These are phyloP conservation scores for Trapa bicornis DNA, from an alignment of 345 rosid genomes.

Conservation along the genomic window DNA sequence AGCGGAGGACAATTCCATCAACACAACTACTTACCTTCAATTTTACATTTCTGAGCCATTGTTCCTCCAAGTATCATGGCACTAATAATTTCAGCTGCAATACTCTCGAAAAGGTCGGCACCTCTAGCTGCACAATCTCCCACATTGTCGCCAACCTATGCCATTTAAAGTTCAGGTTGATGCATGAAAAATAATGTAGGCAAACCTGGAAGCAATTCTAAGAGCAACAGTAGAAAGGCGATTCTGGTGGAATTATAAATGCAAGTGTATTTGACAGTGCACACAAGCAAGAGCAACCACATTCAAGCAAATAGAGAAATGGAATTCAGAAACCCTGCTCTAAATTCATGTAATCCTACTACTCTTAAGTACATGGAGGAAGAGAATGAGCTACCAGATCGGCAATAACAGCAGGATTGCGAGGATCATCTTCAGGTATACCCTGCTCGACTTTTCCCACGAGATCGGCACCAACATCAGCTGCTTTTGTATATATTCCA, in stretches of 20 bases:
- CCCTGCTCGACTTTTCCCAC: slow-evolving; percentile 99
- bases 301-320: not conserved
- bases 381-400: slow-evolving; percentile 58
- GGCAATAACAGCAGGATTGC: slow-evolving; percentile 98
- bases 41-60: slow-evolving; percentile 89
- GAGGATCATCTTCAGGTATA: slow-evolving; percentile 99
- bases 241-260: not conserved
- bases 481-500: slow-evolving; percentile 97
- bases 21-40: slow-evolving; percentile 48
- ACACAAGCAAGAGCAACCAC: not conserved
- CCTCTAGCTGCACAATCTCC: slow-evolving; percentile 99
- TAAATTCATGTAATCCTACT: not conserved
- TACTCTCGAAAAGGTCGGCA: slow-evolving; percentile 99
- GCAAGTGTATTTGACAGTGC: not conserved
- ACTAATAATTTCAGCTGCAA: slow-evolving; percentile 97
- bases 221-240: not conserved
- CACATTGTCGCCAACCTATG: slow-evolving; percentile 95
- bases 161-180: not conserved
- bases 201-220: not conserved
- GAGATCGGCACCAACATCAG: slow-evolving; percentile 99
- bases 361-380: not conserved
- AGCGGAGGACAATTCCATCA: not conserved
- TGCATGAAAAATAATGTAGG: slow-evolving; percentile 2
- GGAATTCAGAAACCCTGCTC: not conserved
- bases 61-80: slow-evolving; percentile 99